Evolutionary conservation across 1,139 yeast species (phyloP).

Genomic region (Candida buenavistaensis): DNA sequence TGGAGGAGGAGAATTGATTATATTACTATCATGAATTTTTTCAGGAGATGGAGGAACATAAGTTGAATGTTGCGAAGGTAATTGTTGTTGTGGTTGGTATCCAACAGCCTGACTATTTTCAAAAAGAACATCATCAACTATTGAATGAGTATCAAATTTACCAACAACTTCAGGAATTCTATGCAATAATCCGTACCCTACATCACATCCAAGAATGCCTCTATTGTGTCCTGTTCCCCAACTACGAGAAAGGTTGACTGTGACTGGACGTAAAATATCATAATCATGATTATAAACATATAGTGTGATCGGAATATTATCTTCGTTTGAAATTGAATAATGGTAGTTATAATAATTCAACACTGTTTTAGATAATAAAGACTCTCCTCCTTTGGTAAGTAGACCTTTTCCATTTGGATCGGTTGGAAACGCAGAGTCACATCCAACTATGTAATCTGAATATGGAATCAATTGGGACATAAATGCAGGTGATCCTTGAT

Average conservation of each 20-base stretch:
- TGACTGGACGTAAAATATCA: conserved; percentile 83
- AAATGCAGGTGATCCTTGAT: conserved; percentile 82
- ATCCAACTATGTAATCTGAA: conserved; percentile 87
- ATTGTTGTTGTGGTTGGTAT: conserved; percentile 12
- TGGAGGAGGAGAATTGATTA: conserved; percentile 15
- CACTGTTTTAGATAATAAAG: conserved; percentile 68
- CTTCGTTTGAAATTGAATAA: conserved; percentile 34
- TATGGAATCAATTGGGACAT: conserved; percentile 80
- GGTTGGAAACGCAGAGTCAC: conserved; percentile 54
- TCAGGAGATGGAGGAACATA: conserved; percentile 8
- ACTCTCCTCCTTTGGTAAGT: conserved; percentile 84
- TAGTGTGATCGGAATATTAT: conserved; percentile 47
- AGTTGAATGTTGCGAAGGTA: conserved; percentile 6
- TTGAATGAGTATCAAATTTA: conserved; percentile 36
- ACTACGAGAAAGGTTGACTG: conserved; percentile 52
- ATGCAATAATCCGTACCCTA: conserved; percentile 89
- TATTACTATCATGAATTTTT: conserved; percentile 12
- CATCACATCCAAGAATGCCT: conserved; percentile 90
- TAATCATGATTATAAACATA: conserved; percentile 89
- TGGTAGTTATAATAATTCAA: conserved; percentile 55
- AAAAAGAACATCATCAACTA: conserved; percentile 40
- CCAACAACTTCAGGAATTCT: conserved; percentile 73
- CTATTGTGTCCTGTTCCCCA: conserved; percentile 56
- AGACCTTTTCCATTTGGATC: conserved; percentile 60
- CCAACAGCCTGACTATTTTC: conserved; percentile 25